Evolutionary conservation across 2,329 filamentous ascomycete species (phyloP), one percentile per base, ranked within the genome.

Genomic region (Tolypocladium sp.): DNA sequence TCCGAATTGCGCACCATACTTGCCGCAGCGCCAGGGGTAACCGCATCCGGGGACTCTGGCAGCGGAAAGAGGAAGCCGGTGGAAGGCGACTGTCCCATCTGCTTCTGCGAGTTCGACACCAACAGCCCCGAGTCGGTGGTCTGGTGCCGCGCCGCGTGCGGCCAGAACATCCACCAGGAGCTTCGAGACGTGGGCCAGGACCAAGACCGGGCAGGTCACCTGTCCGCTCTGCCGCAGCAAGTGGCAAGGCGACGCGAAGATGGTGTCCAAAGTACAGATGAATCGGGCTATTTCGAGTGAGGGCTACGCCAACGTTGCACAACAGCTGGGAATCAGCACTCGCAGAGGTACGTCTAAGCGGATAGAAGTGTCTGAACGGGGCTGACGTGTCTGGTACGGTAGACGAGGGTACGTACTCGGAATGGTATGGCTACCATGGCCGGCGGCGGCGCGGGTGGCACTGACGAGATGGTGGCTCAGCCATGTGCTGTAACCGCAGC

Each of bases 281-380:
- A 71, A 69, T 0, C 74, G 77, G 3, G 66, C 66, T 6, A 61
- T 72, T 0, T 76, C 74, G 30, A 66, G 66, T 1, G 83, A 86
- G 41, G 85, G 85, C 0, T 88, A 88, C 64, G 73, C 86, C 54
- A 87, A 87, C 66, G 79, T 88, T 3, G 84, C 82, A 1, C 70
- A 76, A 25, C 80, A 86, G 67, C 72, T 87, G n/a, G 85, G 84
- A 2, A 76, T 87, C 62, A 82, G 78, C 61, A 69, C 69, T 0
- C 60, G 68, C n/a, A 73, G 84, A 73, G 82, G 81, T 82, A 70
- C 40, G 25, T 30, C 3, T 35, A 12, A 60, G 58, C 60, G 38
- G 49, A 41, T 66, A 2, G 60, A 5, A 20, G 49, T 35, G 2
- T n/a, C 8, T 20, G 20, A n/a, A 3, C 49, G 12, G 12, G 30